Evolutionary conservation across 352 stramenopile genomes (phyloP), one percentile per base, ranked within the genome.

Genomic region (Pythium folliculosum): DNA sequence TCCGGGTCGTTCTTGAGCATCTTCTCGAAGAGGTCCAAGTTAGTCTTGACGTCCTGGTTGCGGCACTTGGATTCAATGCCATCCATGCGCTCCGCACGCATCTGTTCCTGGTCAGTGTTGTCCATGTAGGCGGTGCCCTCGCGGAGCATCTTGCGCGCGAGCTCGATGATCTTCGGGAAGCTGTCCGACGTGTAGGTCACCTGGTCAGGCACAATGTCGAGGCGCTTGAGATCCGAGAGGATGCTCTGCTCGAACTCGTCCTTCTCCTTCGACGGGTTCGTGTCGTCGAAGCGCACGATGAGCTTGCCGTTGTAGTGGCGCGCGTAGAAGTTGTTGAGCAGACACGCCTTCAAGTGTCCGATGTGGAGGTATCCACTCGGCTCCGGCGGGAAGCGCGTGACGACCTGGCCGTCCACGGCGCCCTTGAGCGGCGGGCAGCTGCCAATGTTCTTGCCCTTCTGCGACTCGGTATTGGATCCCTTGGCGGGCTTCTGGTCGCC

Each of bases 271-370:
- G 83, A 96, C 16, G 98, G 98, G 81, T 99, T 99, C 32, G 98
- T 99, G 86, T 99, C 98, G 80, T 99, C 98, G 67, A 99, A 99
- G 25, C 98, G 91, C 30, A 99, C 81, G 59, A 99, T 96, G 32
- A 99, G 79, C 75, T 98, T 98, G 70, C 98, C 98, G 57, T 98
- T 89, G 80, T 99, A 99, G 69, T 97, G 93, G 52, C 96, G 85
- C 13, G 98, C 98, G 77, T 99, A 99, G 80, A 99, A 99, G 75
- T 99, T 88, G 85, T 99, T 99, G n/a, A 99, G 80, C 69, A 99
- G 88, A 48, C 97, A 97, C 30, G 98, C 98, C 86, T 99, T 99
- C 57, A 98, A 96, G 87, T 99, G 98, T 45, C 97, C 97, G 72
- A 99, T 98, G 84, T 99, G 98, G 45, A 99, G 81, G 78, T 99